Conservation (phyloP, 768 basidiomycete genomes). For the Termitomyces sp. region DNA sequence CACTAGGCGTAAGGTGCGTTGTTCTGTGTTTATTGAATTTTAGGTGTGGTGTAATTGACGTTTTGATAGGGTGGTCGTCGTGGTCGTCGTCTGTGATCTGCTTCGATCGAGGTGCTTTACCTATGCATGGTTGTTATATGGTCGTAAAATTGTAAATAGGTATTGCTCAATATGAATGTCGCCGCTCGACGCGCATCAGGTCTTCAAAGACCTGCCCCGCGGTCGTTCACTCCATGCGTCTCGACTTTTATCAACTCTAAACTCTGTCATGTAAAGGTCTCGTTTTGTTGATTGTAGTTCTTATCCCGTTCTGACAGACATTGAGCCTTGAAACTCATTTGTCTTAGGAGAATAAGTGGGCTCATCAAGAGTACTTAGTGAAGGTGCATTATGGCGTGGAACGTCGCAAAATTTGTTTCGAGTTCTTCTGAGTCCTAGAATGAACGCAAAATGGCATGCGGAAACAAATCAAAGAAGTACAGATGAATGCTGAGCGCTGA, state of each 20-base stretch:
- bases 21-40: neutral
- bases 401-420: neutral
- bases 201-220: constrained; percentile 63
- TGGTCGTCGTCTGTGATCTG: constrained; percentile 84
- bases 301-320: neutral
- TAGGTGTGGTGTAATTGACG: neutral
- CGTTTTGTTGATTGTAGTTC: neutral
- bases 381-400: neutral
- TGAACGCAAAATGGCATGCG: neutral
- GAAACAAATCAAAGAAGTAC: too few relatives aligned
- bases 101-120: constrained; percentile 9
- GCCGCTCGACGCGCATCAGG: constrained; percentile 87
- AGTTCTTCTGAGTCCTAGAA: neutral
- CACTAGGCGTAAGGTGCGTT: constrained; percentile 88
- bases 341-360: neutral
- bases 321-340: neutral
- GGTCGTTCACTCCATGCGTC: constrained; percentile 51
- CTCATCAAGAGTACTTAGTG: neutral
- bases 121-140: constrained; percentile 5
- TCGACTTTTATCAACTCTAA: neutral
- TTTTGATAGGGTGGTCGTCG: constrained; percentile 86
- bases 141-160: constrained; percentile 18
- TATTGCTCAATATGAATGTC: constrained; percentile 52
- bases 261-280: neutral
- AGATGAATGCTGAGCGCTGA: too few relatives aligned